Conservation (phyloP, 2,329 filamentous ascomycete species). For the Nakataea oryzae region DNA sequence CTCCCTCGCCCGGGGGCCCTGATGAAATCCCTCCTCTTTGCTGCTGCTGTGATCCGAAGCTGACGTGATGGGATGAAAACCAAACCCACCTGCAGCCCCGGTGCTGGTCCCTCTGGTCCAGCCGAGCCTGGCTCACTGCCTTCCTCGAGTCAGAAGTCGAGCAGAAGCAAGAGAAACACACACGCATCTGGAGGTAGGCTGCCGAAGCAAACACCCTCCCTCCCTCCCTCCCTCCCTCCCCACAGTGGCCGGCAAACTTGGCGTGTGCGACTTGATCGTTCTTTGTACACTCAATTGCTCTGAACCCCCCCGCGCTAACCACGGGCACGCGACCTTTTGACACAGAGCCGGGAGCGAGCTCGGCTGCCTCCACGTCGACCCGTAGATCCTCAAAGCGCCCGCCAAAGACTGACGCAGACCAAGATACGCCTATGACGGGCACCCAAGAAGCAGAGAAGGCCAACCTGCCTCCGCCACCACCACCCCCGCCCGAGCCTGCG, state of each 20-base stretch:
- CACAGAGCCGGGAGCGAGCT: not conserved
- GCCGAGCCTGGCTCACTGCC: slow-evolving; percentile 48
- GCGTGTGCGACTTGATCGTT: not conserved
- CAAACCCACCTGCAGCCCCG: slow-evolving; percentile 6
- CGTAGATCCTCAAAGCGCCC: slow-evolving; percentile 33
- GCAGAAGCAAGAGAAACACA: slow-evolving; percentile 55
- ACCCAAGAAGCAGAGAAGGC: slow-evolving; percentile 44
- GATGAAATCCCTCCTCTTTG: not conserved
- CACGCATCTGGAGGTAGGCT: slow-evolving; percentile 19
- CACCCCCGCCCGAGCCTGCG: slow-evolving; percentile 27
- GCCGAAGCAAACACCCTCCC: not conserved
- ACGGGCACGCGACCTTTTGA: not conserved
- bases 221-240: too few species aligned
- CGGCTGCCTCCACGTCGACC: not conserved
- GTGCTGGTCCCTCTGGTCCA: slow-evolving; percentile 35
- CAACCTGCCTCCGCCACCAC: slow-evolving; percentile 29
- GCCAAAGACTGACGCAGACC: slow-evolving; percentile 37
- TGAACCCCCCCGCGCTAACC: not conserved
- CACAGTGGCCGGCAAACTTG: not conserved
- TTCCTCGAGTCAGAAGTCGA: slow-evolving; percentile 62
- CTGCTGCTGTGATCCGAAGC: not conserved
- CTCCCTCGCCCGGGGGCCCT: too few species aligned
- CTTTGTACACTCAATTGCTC: not conserved
- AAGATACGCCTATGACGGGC: slow-evolving; percentile 63
- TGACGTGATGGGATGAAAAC: slow-evolving; percentile 3